Conservation (phyloP, 352 stramenopile genomes). For the Phytophthora meadii region DNA sequence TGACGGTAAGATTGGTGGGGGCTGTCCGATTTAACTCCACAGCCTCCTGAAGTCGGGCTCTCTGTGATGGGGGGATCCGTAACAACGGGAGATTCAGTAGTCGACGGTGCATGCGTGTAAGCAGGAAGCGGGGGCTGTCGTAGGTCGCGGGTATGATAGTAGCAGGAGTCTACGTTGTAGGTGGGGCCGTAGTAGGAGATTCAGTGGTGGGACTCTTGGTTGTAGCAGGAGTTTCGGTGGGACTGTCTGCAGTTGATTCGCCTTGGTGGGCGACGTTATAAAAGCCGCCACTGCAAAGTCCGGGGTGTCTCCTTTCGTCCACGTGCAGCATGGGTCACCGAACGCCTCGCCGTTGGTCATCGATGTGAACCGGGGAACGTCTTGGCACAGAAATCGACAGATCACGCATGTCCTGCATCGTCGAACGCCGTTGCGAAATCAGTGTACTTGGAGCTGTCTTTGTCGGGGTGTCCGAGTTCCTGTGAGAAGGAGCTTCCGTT, state of each 20-base stretch:
- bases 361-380: constrained; percentile 30
- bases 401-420: constrained; percentile 32
- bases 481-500: constrained; percentile 51
- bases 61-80: not conserved
- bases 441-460: constrained; percentile 40
- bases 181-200: not conserved
- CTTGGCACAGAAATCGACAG: constrained; percentile 19
- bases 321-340: constrained; percentile 65
- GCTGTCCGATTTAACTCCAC: not conserved
- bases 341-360: constrained; percentile 54
- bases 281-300: constrained; percentile 48
- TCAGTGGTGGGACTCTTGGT: not conserved
- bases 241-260: constrained; percentile 4
- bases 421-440: constrained; percentile 44
- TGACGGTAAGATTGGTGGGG: not conserved
- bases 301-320: constrained; percentile 37
- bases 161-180: not conserved
- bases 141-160: not conserved
- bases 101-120: not conserved
- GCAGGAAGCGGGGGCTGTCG: not conserved
- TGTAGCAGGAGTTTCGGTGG: not conserved
- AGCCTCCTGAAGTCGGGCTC: constrained; percentile 1
- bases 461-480: constrained; percentile 41
- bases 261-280: constrained; percentile 27
- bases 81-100: not conserved